A percentile compares a stretch with the other conserved stretches of the same genome.
phyloP scores from a whole-genome alignment of 768 basidiomycete species.

The Clavaria fumosa region DNA sequence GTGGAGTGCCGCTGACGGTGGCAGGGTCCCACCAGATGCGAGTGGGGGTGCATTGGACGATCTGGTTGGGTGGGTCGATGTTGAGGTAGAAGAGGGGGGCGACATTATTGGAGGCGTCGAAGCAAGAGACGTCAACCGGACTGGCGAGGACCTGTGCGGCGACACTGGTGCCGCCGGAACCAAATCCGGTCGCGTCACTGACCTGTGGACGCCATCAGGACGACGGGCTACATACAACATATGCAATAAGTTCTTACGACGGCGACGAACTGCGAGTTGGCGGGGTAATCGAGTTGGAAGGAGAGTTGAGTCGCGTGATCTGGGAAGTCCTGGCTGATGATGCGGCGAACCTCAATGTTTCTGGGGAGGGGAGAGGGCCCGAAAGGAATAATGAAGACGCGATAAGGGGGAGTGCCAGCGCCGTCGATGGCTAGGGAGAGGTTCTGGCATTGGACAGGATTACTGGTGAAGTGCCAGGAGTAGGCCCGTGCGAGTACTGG shows the following conservation, averaged over 20 bases:
- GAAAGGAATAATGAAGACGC: conserved; percentile 48
- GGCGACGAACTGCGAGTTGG: conserved; percentile 57
- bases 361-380: conserved; percentile 47
- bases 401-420: conserved; percentile 50
- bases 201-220: conserved; percentile 23
- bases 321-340: conserved; percentile 39
- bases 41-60: conserved; percentile 47
- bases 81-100: conserved; percentile 42
- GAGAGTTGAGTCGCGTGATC: conserved; percentile 24
- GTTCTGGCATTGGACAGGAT: conserved; percentile 52
- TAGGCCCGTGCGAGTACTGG: conserved; percentile 23
- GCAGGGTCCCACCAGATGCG: conserved; percentile 51
- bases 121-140: conserved; percentile 44
- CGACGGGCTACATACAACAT: not conserved
- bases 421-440: conserved; percentile 46
- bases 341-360: conserved; percentile 46
- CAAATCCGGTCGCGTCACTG: conserved; percentile 46
- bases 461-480: conserved; percentile 28
- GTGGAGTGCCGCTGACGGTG: conserved; percentile 37
- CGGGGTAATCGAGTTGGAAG: conserved; percentile 51
- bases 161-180: conserved; percentile 60
- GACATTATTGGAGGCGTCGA: conserved; percentile 32
- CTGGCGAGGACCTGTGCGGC: conserved; percentile 39
- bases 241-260: conserved; percentile 33
- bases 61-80: conserved; percentile 43